A percentile compares a stretch with the other conserved stretches of the same genome.
phyloP scores from a whole-genome alignment of 1,139 yeast species.

The Cylindricascospora bacillispora region DNA sequence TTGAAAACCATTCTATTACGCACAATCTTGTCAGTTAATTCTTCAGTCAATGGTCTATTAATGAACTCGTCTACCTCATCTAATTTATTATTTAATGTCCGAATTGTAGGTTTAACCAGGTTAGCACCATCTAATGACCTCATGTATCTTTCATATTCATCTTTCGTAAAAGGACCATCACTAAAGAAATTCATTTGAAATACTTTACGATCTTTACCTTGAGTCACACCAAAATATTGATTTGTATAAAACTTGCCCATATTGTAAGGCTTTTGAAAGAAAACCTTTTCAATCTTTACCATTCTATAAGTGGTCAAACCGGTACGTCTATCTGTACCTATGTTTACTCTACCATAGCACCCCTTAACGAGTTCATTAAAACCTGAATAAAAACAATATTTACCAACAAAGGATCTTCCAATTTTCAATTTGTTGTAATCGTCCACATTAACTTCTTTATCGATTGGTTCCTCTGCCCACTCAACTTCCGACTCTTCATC shows the following conservation, averaged over 20 bases:
- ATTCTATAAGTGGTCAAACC: conserved; percentile 64
- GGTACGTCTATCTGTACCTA: conserved; percentile 55
- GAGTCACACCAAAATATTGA: conserved; percentile 41
- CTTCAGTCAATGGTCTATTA: conserved; percentile 53
- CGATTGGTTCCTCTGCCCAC: conserved; percentile 33
- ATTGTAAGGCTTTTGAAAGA: conserved; percentile 44
- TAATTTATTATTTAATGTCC: conserved; percentile 54
- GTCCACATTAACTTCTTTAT: conserved; percentile 31
- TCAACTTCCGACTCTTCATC: conserved; percentile 28
- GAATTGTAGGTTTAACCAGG: conserved; percentile 45
- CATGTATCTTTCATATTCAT: conserved; percentile 63
- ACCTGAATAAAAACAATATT: conserved; percentile 71
- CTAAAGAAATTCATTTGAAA: conserved; percentile 70
- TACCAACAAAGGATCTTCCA: conserved; percentile 64
- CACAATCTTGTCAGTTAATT: conserved; percentile 71
- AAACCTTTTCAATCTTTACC: conserved; percentile 64
- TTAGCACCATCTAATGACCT: conserved; percentile 48
- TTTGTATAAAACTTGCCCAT: conserved; percentile 45
- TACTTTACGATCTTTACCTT: conserved; percentile 49
- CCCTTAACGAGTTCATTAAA: conserved; percentile 60
- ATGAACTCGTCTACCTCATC: conserved; percentile 50
- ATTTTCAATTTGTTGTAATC: conserved; percentile 63
- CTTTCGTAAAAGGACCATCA: conserved; percentile 54
- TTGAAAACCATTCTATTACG: conserved; percentile 54
- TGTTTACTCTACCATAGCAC: conserved; percentile 69